Conservation (phyloP, 2,329 filamentous ascomycete genomes). For the Aspergillus unguis region DNA sequence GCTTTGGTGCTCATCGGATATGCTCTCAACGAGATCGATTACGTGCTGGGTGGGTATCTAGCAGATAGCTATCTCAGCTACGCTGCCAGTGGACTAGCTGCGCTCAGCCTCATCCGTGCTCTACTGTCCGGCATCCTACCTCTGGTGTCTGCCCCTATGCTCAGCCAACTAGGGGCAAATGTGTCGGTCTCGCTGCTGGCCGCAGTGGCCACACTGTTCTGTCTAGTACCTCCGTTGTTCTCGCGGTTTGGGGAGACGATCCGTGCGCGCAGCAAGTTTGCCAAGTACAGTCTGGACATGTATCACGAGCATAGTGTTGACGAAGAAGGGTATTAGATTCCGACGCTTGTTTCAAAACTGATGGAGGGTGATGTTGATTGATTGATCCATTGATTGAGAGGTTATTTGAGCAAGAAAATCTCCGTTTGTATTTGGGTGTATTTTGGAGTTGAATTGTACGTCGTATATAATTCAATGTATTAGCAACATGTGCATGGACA, state of each 20-base stretch:
- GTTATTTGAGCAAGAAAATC: not conserved
- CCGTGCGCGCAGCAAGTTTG: conserved; percentile 34
- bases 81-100: conserved; percentile 43
- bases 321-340: conserved; percentile 21
- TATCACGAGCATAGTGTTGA: conserved; percentile 28
- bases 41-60: conserved; percentile 41
- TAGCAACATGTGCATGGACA: not conserved
- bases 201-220: conserved; percentile 39
- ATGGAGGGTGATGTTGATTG: not conserved
- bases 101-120: conserved; percentile 39
- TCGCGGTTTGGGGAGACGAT: conserved; percentile 32
- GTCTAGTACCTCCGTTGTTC: conserved; percentile 33
- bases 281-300: conserved; percentile 28
- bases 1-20: conserved; percentile 45
- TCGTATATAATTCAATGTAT: not conserved
- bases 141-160: conserved; percentile 41
- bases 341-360: not conserved
- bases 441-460: conserved; percentile 2
- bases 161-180: conserved; percentile 35
- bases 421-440: not conserved
- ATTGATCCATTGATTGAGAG: not conserved
- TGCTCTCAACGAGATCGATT: conserved; percentile 46
- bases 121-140: conserved; percentile 39
- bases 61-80: conserved; percentile 45
- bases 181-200: conserved; percentile 38